Evolutionary conservation across 805 yeast genomes (phyloP).

Genomic region (Kodamaea kakaduensis): DNA sequence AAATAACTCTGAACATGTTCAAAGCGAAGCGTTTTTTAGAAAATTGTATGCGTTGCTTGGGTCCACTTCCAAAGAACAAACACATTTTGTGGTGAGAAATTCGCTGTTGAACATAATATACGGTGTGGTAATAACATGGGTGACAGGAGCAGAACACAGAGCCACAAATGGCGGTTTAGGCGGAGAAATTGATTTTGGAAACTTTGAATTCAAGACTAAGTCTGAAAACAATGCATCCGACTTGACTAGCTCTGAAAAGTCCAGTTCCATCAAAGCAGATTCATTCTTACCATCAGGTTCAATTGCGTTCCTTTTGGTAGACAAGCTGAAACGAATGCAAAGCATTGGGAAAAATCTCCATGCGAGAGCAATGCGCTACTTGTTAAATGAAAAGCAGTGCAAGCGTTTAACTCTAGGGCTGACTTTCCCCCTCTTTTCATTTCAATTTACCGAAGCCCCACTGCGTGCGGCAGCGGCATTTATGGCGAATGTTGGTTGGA

Average conservation of each 20-base stretch:
- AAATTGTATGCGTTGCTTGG: slow-evolving; percentile 29
- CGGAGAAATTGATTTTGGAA: slow-evolving; percentile 5
- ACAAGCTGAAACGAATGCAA: slow-evolving; percentile 49
- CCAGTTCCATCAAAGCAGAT: no score
- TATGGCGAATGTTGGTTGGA: slow-evolving; percentile 42
- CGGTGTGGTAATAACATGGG: slow-evolving; percentile 56
- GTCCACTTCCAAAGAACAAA: slow-evolving; percentile 29
- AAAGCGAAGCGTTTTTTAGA: slow-evolving; percentile 26
- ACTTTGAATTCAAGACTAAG: no score
- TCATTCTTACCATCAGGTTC: no score
- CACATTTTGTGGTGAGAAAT: slow-evolving; percentile 54
- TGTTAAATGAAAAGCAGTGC: slow-evolving; percentile 42
- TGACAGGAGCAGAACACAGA: no score
- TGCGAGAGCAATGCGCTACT: slow-evolving; percentile 47
- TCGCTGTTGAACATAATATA: slow-evolving; percentile 51
- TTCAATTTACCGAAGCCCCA: slow-evolving; percentile 4
- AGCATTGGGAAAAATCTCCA: slow-evolving; percentile 54
- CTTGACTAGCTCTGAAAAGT: neutral
- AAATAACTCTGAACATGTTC: slow-evolving; percentile 28
- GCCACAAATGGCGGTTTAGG: slow-evolving; percentile 21
- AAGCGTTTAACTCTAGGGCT: slow-evolving; percentile 39
- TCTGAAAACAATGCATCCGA: slow-evolving; percentile 12
- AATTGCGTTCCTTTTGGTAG: slow-evolving; percentile 48
- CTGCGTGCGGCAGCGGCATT: slow-evolving; percentile 25
- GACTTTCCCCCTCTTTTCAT: slow-evolving; percentile 39